These are phyloP conservation scores for Pichia sp. DNA, from an alignment of 1,139 yeast species.

Conservation along the genomic window DNA sequence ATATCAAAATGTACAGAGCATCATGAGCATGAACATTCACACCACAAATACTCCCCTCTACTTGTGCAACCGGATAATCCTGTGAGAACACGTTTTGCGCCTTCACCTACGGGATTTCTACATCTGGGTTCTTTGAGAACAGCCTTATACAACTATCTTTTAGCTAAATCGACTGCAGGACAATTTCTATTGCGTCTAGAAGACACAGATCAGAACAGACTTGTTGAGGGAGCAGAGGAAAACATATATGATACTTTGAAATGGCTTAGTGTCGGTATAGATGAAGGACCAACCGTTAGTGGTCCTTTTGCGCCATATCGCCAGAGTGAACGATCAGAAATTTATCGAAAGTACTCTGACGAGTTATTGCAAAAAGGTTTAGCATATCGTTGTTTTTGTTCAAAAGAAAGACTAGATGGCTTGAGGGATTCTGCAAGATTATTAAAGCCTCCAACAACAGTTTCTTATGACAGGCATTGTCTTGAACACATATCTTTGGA, in stretches of 20 bases:
- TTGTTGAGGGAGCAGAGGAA: constrained; percentile 77
- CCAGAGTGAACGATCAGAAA: constrained; percentile 71
- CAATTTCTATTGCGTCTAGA: constrained; percentile 77
- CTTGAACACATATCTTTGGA: constrained; percentile 37
- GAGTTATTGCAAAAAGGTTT: constrained; percentile 55
- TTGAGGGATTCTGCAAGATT: constrained; percentile 69
- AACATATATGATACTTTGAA: constrained; percentile 68
- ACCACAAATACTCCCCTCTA: constrained; percentile 15
- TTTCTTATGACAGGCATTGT: constrained; percentile 86
- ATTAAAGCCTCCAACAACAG: constrained; percentile 84
- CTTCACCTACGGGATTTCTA: constrained; percentile 92
- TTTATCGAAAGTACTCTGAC: constrained; percentile 58
- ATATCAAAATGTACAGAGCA: background rate
- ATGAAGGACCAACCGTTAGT: constrained; percentile 73
- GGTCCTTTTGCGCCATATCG: constrained; percentile 73
- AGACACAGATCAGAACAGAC: constrained; percentile 82
- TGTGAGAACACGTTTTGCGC: constrained; percentile 90
- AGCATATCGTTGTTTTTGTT: constrained; percentile 85
- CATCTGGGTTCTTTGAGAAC: constrained; percentile 93
- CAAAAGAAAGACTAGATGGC: constrained; percentile 67
- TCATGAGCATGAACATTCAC: constrained; percentile 10
- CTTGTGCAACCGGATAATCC: constrained; percentile 38
- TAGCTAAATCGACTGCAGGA: constrained; percentile 79
- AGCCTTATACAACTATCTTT: constrained; percentile 80
- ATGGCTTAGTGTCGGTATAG: constrained; percentile 75